Conservation (phyloP, 2,329 filamentous ascomycete species). For the Leptoxyphium fumago region DNA sequence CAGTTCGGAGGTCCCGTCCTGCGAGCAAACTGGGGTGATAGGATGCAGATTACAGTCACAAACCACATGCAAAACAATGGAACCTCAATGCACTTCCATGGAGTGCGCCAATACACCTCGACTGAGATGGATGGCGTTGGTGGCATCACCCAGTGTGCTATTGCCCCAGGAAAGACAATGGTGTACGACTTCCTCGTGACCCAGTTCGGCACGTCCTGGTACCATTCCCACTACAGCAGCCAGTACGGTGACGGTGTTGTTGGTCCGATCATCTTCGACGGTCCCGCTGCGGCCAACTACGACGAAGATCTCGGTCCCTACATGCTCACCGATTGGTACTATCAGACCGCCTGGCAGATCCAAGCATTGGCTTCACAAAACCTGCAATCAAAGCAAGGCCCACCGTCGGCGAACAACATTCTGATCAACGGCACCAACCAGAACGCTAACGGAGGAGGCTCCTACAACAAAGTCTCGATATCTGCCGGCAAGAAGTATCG, state of each 20-base stretch:
- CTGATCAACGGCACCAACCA: slow-evolving; percentile 27
- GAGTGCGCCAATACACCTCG: slow-evolving; percentile 32
- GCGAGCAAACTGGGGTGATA: slow-evolving; percentile 29
- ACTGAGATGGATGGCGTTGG: slow-evolving; percentile 36
- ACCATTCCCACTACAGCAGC: slow-evolving; percentile 26
- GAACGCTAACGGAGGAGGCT: slow-evolving; percentile 17
- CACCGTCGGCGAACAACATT: slow-evolving; percentile 29
- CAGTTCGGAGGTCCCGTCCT: slow-evolving; percentile 33
- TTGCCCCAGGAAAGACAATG: slow-evolving; percentile 18
- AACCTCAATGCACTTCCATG: slow-evolving; percentile 38
- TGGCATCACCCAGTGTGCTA: slow-evolving; percentile 30
- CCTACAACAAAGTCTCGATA: slow-evolving; percentile 5
- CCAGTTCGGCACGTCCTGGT: slow-evolving; percentile 27
- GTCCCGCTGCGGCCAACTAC: slow-evolving; percentile 24
- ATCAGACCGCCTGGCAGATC: slow-evolving; percentile 13
- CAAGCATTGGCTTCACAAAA: slow-evolving; percentile 18
- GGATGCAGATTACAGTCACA: slow-evolving; percentile 19
- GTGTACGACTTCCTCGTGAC: slow-evolving; percentile 23
- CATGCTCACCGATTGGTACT: slow-evolving; percentile 25
- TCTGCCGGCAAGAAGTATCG: slow-evolving; percentile 27
- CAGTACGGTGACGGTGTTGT: slow-evolving; percentile 27
- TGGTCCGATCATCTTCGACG: slow-evolving; percentile 27
- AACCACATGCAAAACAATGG: slow-evolving; percentile 22
- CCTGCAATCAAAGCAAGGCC: slow-evolving; percentile 13
- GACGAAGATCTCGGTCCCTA: slow-evolving; percentile 24